A percentile compares a stretch with the other conserved stretches of the same genome.
These are phyloP conservation scores for Yarrowia keelungensis DNA, from an alignment of 805 yeast genomes.

Conservation along the genomic window DNA sequence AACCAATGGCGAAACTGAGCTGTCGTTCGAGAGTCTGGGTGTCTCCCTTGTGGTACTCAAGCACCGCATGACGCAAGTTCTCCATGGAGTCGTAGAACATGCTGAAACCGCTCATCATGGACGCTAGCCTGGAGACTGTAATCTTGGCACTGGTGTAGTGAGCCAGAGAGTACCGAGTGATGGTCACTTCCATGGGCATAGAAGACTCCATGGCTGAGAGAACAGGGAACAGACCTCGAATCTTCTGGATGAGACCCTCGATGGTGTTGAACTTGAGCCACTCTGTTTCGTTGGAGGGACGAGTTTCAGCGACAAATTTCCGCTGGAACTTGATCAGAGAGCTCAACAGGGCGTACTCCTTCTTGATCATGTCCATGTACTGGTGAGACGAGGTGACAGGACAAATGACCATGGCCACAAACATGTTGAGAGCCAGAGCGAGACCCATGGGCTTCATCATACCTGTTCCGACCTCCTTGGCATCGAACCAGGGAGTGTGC, in stretches of 20 bases:
- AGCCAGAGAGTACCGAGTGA: constrained; percentile 38
- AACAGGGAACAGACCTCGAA: constrained; percentile 39
- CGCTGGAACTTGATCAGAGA: constrained; percentile 38
- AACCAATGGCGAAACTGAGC: constrained; percentile 30
- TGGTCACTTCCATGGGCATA: constrained; percentile 44
- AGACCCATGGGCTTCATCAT: constrained; percentile 46
- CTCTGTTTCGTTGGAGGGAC: constrained; percentile 41
- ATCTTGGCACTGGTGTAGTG: constrained; percentile 17
- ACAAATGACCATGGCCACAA: constrained; percentile 44
- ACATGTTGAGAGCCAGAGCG: constrained; percentile 44
- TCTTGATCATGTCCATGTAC: constrained; percentile 41
- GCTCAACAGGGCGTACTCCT: constrained; percentile 41
- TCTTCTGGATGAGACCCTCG: constrained; percentile 22
- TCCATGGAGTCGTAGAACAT: constrained; percentile 35
- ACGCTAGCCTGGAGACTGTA: constrained; percentile 10
- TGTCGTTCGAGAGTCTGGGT: constrained; percentile 42
- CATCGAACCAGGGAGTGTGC: constrained; percentile 44
- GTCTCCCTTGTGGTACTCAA: constrained; percentile 42
- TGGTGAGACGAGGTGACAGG: constrained; percentile 47
- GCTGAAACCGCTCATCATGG: constrained; percentile 29
- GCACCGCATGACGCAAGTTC: constrained; percentile 40
- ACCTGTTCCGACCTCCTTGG: constrained; percentile 43
- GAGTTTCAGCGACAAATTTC: constrained; percentile 32
- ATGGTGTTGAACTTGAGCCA: constrained; percentile 36
- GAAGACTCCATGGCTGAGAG: constrained; percentile 41